Evolutionary conservation across 139 green algal genomes (phyloP), one percentile per base, ranked within the genome.

Genomic region (Picochlorum costavermella): DNA sequence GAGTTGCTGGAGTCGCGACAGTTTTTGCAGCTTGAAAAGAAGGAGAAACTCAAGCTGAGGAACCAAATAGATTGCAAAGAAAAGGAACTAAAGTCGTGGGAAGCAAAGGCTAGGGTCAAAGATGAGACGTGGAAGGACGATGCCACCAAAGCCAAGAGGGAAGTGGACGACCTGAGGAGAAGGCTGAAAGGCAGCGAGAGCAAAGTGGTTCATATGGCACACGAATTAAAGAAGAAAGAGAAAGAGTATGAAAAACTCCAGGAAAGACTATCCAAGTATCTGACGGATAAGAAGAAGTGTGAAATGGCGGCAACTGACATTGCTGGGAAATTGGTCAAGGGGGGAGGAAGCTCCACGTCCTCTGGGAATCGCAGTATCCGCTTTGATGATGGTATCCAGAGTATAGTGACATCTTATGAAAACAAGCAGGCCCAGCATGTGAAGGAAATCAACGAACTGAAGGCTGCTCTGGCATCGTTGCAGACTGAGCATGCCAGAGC

Each of bases 161-260:
- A 80, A 31, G 57, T 49, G 2, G 65, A 77, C 4, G 73, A 78
- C 29, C 28, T 37, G 17, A 45, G 20, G n/a, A 51, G 25, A 14
- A 14, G 31, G 29, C 30, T 55, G 8, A 3, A 30, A 16, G 61
- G 61, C 8, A 48, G 28, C n/a, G 70, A 76, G 64, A 46, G 70
- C 23, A 56, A 71, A 16, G 16, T 76, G 9, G 59, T 79, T 59
- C 79, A 85, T 45, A 45, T 79, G 28, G 72, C 76, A 65, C 79
- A 85, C 50, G 78, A 85, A 57, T 64, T 83, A 36, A 77, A 80
- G 25, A 68, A 74, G 14, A 83, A 83, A 57, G 79, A 83, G 31
- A 56, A 64, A 33, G 73, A 83, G 36, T 83, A 72, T 43, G 77
- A 83, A 50, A 55, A 71, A 10, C 68, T 84, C 51, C 73, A 84